Percentiles rank a stretch among this genome's conserved stretches.
These are phyloP conservation scores for Malus hybrid DNA, from an alignment of 331 rosid genomes.

Conservation along the genomic window DNA sequence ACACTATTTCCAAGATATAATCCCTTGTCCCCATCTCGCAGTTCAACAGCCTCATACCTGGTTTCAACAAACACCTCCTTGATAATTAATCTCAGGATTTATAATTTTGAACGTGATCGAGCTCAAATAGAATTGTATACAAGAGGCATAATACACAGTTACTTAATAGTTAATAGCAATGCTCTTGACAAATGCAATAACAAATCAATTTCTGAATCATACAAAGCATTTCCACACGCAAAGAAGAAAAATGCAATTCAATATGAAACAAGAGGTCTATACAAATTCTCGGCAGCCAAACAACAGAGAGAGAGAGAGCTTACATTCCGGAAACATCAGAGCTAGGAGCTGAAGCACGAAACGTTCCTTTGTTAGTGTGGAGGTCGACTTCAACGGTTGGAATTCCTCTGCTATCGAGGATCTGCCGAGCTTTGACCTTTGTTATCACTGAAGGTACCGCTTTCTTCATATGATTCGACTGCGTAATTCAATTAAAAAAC, in stretches of 20 bases:
- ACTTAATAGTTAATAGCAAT: neutral
- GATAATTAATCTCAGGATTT: neutral
- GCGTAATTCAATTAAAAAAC: neutral
- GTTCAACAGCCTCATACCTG: constrained; percentile 89
- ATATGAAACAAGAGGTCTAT: neutral
- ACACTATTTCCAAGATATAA: constrained; percentile 82
- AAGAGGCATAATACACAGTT: neutral
- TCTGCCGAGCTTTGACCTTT: constrained; percentile 83
- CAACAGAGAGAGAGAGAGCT: neutral
- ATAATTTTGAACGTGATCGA: neutral
- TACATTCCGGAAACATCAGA: constrained; percentile 74
- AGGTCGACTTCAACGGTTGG: constrained; percentile 94
- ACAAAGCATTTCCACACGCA: neutral
- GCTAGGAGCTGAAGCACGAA: constrained; percentile 86
- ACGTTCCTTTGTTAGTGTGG: constrained; percentile 71
- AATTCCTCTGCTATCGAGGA: constrained; percentile 95
- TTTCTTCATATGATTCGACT: constrained; percentile 71
- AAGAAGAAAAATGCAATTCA: neutral
- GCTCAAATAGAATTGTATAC: neutral
- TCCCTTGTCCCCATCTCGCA: constrained; percentile 92
- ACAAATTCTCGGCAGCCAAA: neutral
- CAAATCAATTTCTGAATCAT: neutral
- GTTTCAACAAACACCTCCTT: neutral
- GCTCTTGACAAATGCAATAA: neutral
- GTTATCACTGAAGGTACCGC: constrained; percentile 71